Evolutionary conservation across 805 yeast species (phyloP), one percentile per base, ranked within the genome.

Genomic region (Teunomyces cretensis): DNA sequence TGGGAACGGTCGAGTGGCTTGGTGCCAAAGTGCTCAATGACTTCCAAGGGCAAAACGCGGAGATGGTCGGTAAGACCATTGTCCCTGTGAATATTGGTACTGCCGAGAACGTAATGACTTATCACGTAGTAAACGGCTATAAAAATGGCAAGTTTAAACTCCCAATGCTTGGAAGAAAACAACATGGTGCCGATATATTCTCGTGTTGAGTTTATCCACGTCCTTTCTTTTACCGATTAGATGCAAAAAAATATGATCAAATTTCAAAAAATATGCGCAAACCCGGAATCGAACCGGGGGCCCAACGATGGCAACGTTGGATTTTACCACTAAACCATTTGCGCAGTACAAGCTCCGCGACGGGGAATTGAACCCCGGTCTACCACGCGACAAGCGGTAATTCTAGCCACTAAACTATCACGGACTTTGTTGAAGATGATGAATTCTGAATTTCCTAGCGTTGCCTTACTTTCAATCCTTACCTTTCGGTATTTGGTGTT

Each of bases 41-140:
- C 54, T 28, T 54, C 60, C n/a, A 48, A 50, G 8, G 67, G 66
- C 7, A 62, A 9, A 4, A 62, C 61, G 24, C 57, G 45, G 12
- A 62, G 44, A 14, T 52, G 51, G 7, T 45, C 33, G 9, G 42
- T 41, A 13, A 52, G 48, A n/a, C 57, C 58, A 4, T n/a, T 39
- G 15, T 46, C 54, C 22, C 24, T 43, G 22, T 44, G 44, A 14
- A 33, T 36, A 43, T 46, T 46, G 5, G 51, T 46, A 5, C 49
- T 40, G 26, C 50, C 56, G 4, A 56, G 45, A 7, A 57, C 26
- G 9, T 45, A 41, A 38, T 56, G 60, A n/a, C 59, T 47, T 14
- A 58, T 14, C 6, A 55, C 42, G 42, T 53, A 61, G 45, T 62
- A 63, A 6, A 47, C 36, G 2, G 46, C 47, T 14, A 63, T 49